Base-by-base conservation (phyloP, 768 basidiomycete species). In the Tricholoma flavovirens region DNA sequence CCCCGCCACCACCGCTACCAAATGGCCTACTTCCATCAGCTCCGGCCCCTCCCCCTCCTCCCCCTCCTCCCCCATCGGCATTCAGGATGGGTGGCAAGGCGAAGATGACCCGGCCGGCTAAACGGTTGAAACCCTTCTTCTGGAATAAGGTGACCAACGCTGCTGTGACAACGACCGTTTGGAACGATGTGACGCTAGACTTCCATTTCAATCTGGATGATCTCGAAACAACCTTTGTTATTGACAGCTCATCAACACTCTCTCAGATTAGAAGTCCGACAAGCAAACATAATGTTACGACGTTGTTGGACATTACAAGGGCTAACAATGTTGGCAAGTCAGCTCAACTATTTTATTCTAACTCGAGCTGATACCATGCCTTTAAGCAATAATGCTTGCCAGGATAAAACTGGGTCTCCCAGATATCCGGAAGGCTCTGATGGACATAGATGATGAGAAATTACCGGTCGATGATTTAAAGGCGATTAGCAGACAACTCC, bases 111-210 rank as follows among this genome's bases (percentile, higher is more conserved):
- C 75, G 74, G 11, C 83, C 85, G n/a, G 62, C 68, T 2, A 85
- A 83, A 63, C 78, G 80, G 48, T 67, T 91, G 51, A 87, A 88
- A 68, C 90, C 94, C 2, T 93, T 97, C 74, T 93, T 93, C 68
- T 96, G 94, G 93, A 87, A 84, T 60, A 95, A 96, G 62, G 59
- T 94, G 4, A 71, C 77, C n/a, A 67, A 66, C 11, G 61, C 74
- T 6, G 65, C 71, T 5, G 61, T 78, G 4, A 58, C 61, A 3
- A 63, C 77, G 6, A 88, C 88, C 1, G 77, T 98, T 9, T 98
- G 92, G 91, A 77, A 74, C 51, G 86, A 89, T 26, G 57, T 82
- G 9, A 63, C 71, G 3, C n/a, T 66, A 0, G 64, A 69, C 11
- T 59, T 79, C 0, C 58, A 74, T 4, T 74, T 93, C 45, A 77